These are phyloP conservation scores for Chloris gayana DNA, from an alignment of 176 grass and related monocot genomes.

Conservation along the genomic window DNA sequence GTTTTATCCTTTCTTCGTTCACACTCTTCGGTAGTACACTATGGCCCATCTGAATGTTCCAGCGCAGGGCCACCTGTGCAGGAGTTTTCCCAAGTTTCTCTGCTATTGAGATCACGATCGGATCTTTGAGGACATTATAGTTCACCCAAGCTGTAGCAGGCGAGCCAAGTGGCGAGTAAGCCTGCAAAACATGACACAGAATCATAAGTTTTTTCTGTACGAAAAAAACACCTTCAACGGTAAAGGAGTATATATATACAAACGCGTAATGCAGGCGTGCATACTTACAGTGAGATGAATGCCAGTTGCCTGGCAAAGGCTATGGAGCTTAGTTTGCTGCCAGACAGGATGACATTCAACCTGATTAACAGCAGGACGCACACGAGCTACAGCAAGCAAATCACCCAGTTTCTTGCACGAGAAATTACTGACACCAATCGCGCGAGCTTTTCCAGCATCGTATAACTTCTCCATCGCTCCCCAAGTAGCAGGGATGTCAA, in stretches of 20 bases:
- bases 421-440: slow-evolving; percentile 81
- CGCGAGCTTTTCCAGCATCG: slow-evolving; percentile 71
- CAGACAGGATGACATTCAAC: slow-evolving; percentile 82
- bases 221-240: not conserved
- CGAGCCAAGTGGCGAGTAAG: slow-evolving; percentile 71
- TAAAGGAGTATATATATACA: not conserved
- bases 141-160: slow-evolving; percentile 54
- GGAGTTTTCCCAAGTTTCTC: slow-evolving; percentile 75
- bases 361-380: slow-evolving; percentile 73
- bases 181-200: slow-evolving; percentile 44
- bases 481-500: slow-evolving; percentile 70
- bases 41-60: slow-evolving; percentile 81
- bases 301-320: slow-evolving; percentile 56
- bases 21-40: slow-evolving; percentile 74
- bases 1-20: slow-evolving; percentile 68
- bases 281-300: slow-evolving; percentile 73
- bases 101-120: slow-evolving; percentile 47
- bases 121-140: slow-evolving; percentile 49
- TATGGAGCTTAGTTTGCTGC: slow-evolving; percentile 69
- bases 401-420: slow-evolving; percentile 73
- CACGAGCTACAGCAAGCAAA: slow-evolving; percentile 56
- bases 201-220: not conserved
- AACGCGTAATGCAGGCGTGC: not conserved
- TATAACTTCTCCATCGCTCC: slow-evolving; percentile 72
- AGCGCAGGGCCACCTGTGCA: slow-evolving; percentile 64